A percentile compares a stretch with the other conserved stretches of the same genome.
Evolutionary conservation across 306 rosid species (phyloP).

Genomic region (Corylus heterophylla): DNA sequence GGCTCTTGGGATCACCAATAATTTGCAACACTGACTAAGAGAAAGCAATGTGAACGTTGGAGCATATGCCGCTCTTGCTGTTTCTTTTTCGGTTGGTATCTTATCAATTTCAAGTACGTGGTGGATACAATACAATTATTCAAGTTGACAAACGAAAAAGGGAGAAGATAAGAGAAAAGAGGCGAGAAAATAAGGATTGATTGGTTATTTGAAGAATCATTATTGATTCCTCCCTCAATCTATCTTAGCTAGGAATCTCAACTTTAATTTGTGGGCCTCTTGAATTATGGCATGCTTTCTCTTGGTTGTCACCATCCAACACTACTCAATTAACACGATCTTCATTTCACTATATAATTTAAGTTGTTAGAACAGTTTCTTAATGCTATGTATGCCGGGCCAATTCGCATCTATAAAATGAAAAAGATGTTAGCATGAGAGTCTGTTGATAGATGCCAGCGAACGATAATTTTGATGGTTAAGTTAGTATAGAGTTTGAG

Average conservation of each 20-base stretch:
- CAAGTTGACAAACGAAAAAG: no score
- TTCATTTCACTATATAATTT: neutral
- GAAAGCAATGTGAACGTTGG: slow-evolving; percentile 27
- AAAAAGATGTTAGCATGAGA: no score
- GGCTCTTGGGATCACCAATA: slow-evolving; percentile 15
- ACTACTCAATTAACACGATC: neutral
- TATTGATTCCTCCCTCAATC: neutral
- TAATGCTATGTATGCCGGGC: no score
- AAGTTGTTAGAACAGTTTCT: no score
- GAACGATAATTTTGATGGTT: no score
- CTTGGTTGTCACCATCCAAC: neutral
- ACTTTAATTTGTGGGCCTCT: slow-evolving; percentile 7
- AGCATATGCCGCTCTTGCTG: neutral
- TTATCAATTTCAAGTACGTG: neutral
- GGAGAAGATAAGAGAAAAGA: no score
- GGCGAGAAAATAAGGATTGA: no score
- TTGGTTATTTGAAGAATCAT: neutral
- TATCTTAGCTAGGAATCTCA: neutral
- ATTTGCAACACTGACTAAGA: neutral
- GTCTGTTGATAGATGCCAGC: no score
- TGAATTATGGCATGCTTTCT: neutral
- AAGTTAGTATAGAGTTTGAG: no score
- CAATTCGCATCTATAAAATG: no score
- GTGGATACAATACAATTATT: neutral
- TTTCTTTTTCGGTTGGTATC: slow-evolving; percentile 6